These are phyloP conservation scores for Cryptomeria japonica DNA, from an alignment of 75 land plant genomes.

Conservation along the genomic window DNA sequence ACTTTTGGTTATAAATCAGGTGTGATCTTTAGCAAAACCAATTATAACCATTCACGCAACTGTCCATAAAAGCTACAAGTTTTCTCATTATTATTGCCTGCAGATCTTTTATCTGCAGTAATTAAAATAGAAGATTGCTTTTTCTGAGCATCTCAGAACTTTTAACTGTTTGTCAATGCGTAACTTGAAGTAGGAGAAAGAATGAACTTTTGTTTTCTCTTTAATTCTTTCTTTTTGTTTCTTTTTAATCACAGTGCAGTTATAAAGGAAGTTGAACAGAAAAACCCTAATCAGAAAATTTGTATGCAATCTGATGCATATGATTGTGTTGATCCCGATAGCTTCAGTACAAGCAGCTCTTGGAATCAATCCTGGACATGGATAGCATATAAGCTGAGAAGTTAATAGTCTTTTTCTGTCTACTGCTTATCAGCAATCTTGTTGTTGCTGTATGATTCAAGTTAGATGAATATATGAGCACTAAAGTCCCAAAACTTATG, in stretches of 20 bases:
- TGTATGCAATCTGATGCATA: not conserved
- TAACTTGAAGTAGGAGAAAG: not conserved
- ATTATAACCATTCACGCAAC: not conserved
- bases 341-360: not conserved
- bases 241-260: not conserved
- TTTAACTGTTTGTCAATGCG: not conserved
- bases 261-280: not conserved
- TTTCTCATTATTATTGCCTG: not conserved
- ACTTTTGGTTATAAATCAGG: not conserved
- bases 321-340: not conserved
- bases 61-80: not conserved
- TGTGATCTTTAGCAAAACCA: not conserved
- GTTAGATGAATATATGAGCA: not conserved
- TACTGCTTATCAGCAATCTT: not conserved
- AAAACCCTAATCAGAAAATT: conserved; percentile 6
- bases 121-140: not conserved
- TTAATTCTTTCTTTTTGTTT: not conserved
- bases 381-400: not conserved
- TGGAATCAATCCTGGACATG: not conserved
- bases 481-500: not conserved
- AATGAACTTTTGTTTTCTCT: not conserved
- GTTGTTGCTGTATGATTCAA: not conserved
- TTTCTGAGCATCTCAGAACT: not conserved
- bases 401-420: not conserved
- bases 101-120: not conserved